phyloP scores from a whole-genome alignment of 1,284 basidiomycete genomes.

The Trametes versicolor region DNA sequence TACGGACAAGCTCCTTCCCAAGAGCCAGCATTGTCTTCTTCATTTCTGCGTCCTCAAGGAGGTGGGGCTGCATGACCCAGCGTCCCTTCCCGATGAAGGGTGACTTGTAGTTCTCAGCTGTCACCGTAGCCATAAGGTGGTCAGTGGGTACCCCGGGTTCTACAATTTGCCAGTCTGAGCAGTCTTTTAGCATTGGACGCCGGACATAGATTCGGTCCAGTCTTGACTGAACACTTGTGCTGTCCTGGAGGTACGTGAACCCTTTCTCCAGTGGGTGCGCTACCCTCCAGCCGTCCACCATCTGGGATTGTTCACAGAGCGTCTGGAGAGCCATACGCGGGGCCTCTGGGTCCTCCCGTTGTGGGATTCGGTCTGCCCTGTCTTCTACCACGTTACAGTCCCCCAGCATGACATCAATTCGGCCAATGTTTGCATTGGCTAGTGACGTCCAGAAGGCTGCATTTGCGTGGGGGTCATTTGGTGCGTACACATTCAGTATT shows the following conservation, averaged over 20 bases:
- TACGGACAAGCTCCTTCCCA: neutral
- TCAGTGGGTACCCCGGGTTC: neutral
- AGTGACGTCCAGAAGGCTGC: constrained; percentile 3
- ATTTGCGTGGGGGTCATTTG: neutral
- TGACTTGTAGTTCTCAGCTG: neutral
- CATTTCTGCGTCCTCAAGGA: neutral
- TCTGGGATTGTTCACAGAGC: neutral
- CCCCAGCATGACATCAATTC: neutral
- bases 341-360: neutral
- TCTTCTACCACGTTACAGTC: neutral
- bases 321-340: neutral
- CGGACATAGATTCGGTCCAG: neutral
- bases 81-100: neutral
- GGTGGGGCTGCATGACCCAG: neutral
- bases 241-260: neutral
- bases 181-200: neutral
- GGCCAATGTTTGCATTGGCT: neutral
- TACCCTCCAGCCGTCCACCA: neutral
- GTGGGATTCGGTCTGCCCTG: neutral
- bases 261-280: neutral
- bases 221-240: neutral
- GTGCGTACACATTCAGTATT: neutral
- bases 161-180: neutral
- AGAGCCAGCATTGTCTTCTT: neutral
- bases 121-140: neutral